Evolutionary conservation across 2,329 filamentous ascomycete species (phyloP), one percentile per base, ranked within the genome.

Genomic region (Talaromyces sp.): DNA sequence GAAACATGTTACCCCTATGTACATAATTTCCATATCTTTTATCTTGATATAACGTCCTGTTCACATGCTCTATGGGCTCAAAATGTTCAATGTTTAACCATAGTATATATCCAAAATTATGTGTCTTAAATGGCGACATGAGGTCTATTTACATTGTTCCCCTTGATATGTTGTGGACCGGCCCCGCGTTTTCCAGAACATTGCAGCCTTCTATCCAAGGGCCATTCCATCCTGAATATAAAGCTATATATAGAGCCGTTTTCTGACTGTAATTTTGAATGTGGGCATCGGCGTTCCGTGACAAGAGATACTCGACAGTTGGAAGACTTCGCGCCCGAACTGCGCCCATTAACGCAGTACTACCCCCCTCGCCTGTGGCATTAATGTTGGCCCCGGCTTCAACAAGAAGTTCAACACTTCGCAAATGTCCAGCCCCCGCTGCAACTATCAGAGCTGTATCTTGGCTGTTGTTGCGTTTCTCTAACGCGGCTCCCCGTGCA

Each of bases 341-440:
- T 11, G 61, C 61, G 8, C 25, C 49, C 42, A 62, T 62, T 15
- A 62, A 44, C 13, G 42, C 15, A 4, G 61, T 62, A 4, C 33
- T 57, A 3, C 57, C 61, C 19, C 19, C 19, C 3, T n/a, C 9
- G 2, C 42, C 57, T 3, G 19, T 44, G 2, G 52, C 59, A 58
- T 72, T 65, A 4, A 70, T 47, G 27, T 68, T 55, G 0, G 67
- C 68, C 0, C 66, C 67, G 1, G 42, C 28, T 3, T 62, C 33
- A 2, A 71, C 17, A 17, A 73, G 66, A 15, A 71, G 33, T 2
- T 63, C 9, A 11, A 67, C 60, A 56, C 66, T 57, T 1, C 62
- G 27, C 1, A 63, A 4, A 3, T 62, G 27, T 7, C 42, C 55
- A 5, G n/a, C 13, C 22, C 6, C 28, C 10, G 51, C 49, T n/a